Conservation (phyloP, 2,329 filamentous ascomycete genomes). For the Fusarium tanahbumbuense region DNA sequence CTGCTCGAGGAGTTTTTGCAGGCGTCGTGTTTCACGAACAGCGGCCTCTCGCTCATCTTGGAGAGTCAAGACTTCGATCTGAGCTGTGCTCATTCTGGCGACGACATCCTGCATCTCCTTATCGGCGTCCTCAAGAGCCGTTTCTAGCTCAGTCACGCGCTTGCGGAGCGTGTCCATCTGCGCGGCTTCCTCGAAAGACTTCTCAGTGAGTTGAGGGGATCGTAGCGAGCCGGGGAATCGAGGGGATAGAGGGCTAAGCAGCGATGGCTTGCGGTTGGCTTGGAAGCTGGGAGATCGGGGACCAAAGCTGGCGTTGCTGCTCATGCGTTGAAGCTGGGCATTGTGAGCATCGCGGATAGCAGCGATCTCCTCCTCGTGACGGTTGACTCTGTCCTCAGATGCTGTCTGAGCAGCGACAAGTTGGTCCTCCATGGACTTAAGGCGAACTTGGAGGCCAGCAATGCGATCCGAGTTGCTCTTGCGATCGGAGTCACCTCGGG, state of each 20-base stretch:
- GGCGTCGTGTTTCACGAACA: slow-evolving; percentile 74
- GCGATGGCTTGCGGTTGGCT: slow-evolving; percentile 49
- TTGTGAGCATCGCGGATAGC: slow-evolving; percentile 81
- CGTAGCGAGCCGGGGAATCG: slow-evolving; percentile 54
- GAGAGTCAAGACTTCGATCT: slow-evolving; percentile 85
- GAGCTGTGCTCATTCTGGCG: slow-evolving; percentile 80
- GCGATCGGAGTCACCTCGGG: slow-evolving; percentile 86
- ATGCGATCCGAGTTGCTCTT: slow-evolving; percentile 84
- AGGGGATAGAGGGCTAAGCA: slow-evolving; percentile 52
- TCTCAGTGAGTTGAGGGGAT: slow-evolving; percentile 64
- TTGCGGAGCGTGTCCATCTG: slow-evolving; percentile 81
- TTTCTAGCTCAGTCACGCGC: slow-evolving; percentile 86
- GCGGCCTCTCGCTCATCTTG: slow-evolving; percentile 81
- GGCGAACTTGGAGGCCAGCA: slow-evolving; percentile 81
- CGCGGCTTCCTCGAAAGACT: slow-evolving; percentile 76
- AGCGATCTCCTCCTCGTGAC: slow-evolving; percentile 87
- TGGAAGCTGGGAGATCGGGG: slow-evolving; percentile 50
- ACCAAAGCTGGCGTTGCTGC: slow-evolving; percentile 56
- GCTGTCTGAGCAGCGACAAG: slow-evolving; percentile 84
- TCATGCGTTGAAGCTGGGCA: slow-evolving; percentile 79
- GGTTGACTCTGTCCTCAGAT: slow-evolving; percentile 84
- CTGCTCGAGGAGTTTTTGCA: slow-evolving; percentile 74
- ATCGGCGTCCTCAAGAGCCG: slow-evolving; percentile 69
- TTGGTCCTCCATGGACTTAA: slow-evolving; percentile 85
- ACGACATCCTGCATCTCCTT: slow-evolving; percentile 86